Percentiles rank a stretch among this genome's conserved stretches.
Evolutionary conservation across 2,329 filamentous ascomycete species (phyloP).

Genomic region (Didymella keratinophila): DNA sequence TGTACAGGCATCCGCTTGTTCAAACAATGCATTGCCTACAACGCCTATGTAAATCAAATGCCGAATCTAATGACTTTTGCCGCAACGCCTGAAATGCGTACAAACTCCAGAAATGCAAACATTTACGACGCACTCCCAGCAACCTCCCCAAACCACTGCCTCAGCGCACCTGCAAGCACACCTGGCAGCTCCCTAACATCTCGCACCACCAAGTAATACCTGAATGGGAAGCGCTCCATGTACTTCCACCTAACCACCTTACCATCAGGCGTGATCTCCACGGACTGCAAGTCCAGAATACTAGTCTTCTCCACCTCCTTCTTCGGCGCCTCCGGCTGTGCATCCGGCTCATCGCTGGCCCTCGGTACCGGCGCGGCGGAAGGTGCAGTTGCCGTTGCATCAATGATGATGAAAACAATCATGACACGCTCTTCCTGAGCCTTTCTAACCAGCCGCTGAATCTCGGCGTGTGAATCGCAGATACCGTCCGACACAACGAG

Average conservation of each 20-base stretch:
- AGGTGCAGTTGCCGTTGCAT: conserved; percentile 58
- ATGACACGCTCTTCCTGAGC: conserved; percentile 95
- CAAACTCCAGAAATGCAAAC: neutral
- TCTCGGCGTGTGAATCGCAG: conserved; percentile 86
- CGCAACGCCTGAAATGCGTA: neutral
- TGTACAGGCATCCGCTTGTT: neutral
- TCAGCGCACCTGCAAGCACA: conserved; percentile 84
- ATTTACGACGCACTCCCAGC: conserved; percentile 53
- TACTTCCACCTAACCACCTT: conserved; percentile 86
- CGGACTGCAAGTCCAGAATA: conserved; percentile 88
- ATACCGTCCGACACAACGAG: conserved; percentile 94
- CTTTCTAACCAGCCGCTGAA: conserved; percentile 82
- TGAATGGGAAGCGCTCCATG: conserved; percentile 94
- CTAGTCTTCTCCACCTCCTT: conserved; percentile 65
- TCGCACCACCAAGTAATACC: conserved; percentile 94
- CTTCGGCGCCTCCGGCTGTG: conserved; percentile 29
- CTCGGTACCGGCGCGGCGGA: conserved; percentile 14
- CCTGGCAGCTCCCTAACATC: conserved; percentile 89
- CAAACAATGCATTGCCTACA: neutral
- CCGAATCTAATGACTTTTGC: neutral
- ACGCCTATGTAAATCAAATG: neutral
- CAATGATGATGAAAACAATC: conserved; percentile 97
- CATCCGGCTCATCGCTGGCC: conserved; percentile 13
- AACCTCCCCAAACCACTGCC: conserved; percentile 91
- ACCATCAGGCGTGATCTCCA: conserved; percentile 76